Conservation (phyloP, 345 rosid genomes). For the Brassica rapa region DNA sequence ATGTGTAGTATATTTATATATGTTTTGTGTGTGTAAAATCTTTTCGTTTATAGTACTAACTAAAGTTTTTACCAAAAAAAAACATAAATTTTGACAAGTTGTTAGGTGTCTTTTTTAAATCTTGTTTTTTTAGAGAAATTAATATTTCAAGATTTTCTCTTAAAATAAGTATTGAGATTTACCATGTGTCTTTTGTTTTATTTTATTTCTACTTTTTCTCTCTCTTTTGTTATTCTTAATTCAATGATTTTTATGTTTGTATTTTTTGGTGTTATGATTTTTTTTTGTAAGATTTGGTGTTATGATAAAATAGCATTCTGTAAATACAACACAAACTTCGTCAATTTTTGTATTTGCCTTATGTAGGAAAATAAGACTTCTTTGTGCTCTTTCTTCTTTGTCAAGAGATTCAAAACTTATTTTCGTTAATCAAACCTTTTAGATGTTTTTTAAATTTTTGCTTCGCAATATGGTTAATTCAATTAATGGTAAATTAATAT, state of each 20-base stretch:
- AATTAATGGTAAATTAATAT: neutral
- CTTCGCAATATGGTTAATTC: neutral
- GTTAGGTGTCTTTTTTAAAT: neutral
- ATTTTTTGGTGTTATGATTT: neutral
- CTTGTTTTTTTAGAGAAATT: neutral
- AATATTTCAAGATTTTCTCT: neutral
- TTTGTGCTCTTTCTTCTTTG: neutral
- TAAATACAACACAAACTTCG: neutral
- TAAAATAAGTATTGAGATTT: neutral
- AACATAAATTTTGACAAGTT: neutral
- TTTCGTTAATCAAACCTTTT: neutral
- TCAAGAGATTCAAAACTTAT: neutral
- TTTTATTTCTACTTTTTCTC: neutral
- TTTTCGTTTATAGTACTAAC: neutral
- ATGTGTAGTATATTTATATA: neutral
- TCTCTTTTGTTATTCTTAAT: neutral
- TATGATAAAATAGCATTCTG: neutral
- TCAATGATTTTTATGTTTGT: neutral
- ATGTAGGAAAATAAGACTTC: neutral
- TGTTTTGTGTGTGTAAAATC: neutral
- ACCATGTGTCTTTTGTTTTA: neutral
- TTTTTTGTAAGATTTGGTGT: neutral
- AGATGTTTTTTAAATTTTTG: neutral
- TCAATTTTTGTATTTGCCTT: neutral
- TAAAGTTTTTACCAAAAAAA: neutral